A percentile compares a stretch with the other conserved stretches of the same genome.
Conservation (phyloP, 257 asterid genomes). For the Primulina eburnea region DNA sequence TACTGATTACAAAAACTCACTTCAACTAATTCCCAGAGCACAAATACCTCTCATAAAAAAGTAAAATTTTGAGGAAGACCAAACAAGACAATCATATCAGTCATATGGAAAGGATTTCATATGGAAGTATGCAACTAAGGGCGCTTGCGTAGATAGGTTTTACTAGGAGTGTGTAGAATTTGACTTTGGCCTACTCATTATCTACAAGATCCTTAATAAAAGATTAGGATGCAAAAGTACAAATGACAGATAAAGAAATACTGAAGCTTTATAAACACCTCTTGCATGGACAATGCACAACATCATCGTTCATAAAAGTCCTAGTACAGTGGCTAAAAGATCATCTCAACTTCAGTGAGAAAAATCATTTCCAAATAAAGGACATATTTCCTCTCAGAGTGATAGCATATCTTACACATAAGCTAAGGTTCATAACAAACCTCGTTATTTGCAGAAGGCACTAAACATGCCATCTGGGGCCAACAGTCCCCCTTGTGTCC, state of each 20-base stretch:
- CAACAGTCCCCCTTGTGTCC: slow-evolving; percentile 72
- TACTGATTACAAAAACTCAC: neutral
- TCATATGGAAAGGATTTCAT: neutral
- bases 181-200: neutral
- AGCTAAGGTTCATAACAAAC: slow-evolving; percentile 33
- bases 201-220: neutral
- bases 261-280: neutral
- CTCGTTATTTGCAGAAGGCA: slow-evolving; percentile 63
- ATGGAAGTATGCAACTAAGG: neutral
- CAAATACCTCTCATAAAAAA: neutral
- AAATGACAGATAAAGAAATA: neutral
- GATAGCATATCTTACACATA: neutral
- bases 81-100: neutral
- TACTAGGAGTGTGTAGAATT: neutral
- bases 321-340: neutral
- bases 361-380: too few species aligned
- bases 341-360: neutral
- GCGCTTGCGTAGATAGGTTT: neutral
- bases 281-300: neutral
- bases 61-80: neutral
- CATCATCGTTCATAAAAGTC: neutral
- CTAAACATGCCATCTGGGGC: slow-evolving; percentile 84
- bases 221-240: neutral
- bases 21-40: slow-evolving; percentile 9
- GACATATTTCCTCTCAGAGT: too few species aligned